Base-by-base conservation (phyloP, 257 asterid species). In the Henckelia pumila region DNA sequence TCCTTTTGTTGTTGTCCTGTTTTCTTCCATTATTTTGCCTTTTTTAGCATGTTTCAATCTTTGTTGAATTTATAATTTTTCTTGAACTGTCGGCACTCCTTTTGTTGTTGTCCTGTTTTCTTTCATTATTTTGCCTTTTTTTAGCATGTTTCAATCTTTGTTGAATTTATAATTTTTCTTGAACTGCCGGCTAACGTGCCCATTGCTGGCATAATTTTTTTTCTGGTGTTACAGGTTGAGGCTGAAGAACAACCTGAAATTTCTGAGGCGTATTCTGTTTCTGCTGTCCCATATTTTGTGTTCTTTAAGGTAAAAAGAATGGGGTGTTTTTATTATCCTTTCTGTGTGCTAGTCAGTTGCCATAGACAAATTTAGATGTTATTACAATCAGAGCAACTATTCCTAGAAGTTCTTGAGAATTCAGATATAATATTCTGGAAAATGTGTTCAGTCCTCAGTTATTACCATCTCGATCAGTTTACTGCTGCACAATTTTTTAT, bases 181-280 rank as follows among this genome's bases (percentile, higher is more conserved):
- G 55, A 44, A 56, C 56, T 32, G 13, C 62, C 35, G 63, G 52
- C 28, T 68, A 56, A 56, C 57, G 23, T 66, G 1, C 19, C 20
- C 59, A 49, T 70, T 28, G 56, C 59, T 72, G 68, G 62, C 49
- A 53, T 70, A 8, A 53, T 70, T 66, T 61, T 63, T 63, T 19
- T 77, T 21, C 10, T 81, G 70, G 47, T 71, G 23, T 71, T 72
- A 23, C 62, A 94, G 99, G 99, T 88, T 44, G 97, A 91, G 86
- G 99, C 99, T 74, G 99, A 94, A 79, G 99, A 88, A 72, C 97
- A 94, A 65, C 95, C 97, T 25, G 96, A 88, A 66, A 87, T 94
- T 62, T 91, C 96, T 57, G 99, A 91, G 82, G 85, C 84, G 8
- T 80, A 86, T 81, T 77, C 92, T 2, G 95, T 94, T 66, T 82